Percentiles rank a stretch among this genome's conserved stretches.
These are phyloP conservation scores for Suillus brevipes DNA, from an alignment of 768 basidiomycete genomes.

Conservation along the genomic window DNA sequence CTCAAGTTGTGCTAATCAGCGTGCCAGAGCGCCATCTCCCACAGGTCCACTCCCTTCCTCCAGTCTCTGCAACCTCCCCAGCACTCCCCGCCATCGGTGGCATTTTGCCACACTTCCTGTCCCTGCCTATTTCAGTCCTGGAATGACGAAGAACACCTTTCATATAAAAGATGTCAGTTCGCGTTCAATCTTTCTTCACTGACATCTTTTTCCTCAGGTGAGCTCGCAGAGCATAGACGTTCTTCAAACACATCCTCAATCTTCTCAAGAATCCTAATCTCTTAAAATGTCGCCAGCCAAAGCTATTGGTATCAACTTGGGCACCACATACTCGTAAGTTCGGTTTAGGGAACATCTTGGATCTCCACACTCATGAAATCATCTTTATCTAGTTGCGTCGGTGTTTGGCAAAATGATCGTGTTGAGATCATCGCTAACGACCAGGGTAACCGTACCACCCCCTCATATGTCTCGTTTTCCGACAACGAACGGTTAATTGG, in stretches of 20 bases:
- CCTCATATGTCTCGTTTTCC: constrained; percentile 94
- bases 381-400: constrained; percentile 74
- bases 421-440: constrained; percentile 98
- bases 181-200: constrained; percentile 11
- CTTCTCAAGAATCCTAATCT: neutral
- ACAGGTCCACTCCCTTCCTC: too few species aligned
- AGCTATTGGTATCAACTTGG: constrained; percentile 89
- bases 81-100: too few species aligned
- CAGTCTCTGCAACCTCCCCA: too few species aligned
- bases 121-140: constrained; percentile 35
- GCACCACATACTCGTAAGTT: constrained; percentile 89
- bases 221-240: constrained; percentile 13
- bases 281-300: constrained; percentile 41
- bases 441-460: constrained; percentile 93
- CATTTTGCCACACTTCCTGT: too few species aligned
- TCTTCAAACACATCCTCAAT: neutral
- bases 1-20: too few species aligned
- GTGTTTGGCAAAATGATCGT: constrained; percentile 99
- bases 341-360: neutral
- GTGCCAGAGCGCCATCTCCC: too few species aligned
- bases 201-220: constrained; percentile 19
- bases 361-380: constrained; percentile 13
- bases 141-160: constrained; percentile 30
- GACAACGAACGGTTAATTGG: constrained; percentile 96
- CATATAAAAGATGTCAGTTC: constrained; percentile 29